Base-by-base conservation (phyloP, 306 rosid genomes). In the Herpetospermum pedunculosum region DNA sequence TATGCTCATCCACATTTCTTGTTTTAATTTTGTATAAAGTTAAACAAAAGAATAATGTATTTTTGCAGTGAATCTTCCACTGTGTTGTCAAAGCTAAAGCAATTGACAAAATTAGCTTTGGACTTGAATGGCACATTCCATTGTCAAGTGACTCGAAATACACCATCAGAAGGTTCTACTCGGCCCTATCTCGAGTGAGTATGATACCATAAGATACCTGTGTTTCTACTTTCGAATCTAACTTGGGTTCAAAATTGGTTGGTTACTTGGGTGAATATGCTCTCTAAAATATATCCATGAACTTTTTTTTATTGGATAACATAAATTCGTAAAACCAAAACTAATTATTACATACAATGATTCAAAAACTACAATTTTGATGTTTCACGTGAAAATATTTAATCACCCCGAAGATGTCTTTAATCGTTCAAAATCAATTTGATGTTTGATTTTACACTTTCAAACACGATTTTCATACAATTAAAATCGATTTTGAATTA, bases 61-160 rank as follows among this genome's bases (percentile, higher is more conserved):
- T 77, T 86, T 76, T 82, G 87, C 88, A 89, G 96, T 78, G 85
- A 87, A 79, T 85, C 91, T 49, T 77, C 87, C 38, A 84, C 82
- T 41, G 99, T 91, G 26, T 75, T 94, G 87, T 76, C 70, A 26
- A 87, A 91, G 63, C 85, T 94, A 8, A 84, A 81, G 49, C 78
- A 80, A 80, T 87, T 87, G 76, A 88, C 96, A 77, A 77, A 82
- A 26, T 63, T 81, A 69, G 94, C 95, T 3, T 57, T 91, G 82
- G 78, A 78, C 60, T 75, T 87, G 72, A 89, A 90, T 6, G 92
- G 92, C 81, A 82, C 88, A 81, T 91, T 91, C 83, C 85, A 80
- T 72, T 80, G 89, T 82, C 89, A 84, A 75, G 57, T 55, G 49
- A 23, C 72, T 65, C 18, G 50, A 40, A 65, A 14, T 41, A 12